phyloP scores from a whole-genome alignment of 176 grass and related monocot species.

The Ampelocalamus luodianensis region DNA sequence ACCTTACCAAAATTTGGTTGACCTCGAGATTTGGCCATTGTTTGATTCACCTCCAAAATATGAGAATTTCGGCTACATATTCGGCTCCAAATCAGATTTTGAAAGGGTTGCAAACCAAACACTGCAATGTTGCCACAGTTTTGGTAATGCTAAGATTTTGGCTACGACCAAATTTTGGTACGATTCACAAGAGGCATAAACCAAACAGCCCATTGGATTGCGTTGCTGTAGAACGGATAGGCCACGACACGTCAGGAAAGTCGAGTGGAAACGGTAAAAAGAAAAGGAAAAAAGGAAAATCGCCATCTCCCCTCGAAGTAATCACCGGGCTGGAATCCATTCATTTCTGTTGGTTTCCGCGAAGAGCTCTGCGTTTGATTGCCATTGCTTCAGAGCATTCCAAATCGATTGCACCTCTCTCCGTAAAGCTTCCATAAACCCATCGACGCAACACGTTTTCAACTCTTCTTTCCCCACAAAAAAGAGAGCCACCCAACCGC shows the following conservation, averaged over 20 bases:
- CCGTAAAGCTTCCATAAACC: not conserved
- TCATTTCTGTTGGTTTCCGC: not conserved
- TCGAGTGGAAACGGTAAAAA: not conserved
- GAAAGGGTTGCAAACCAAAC: no score
- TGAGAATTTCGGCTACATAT: no score
- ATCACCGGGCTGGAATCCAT: not conserved
- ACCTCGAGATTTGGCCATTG: no score
- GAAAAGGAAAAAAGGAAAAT: no score
- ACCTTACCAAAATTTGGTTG: no score
- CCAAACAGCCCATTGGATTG: not conserved
- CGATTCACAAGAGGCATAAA: no score
- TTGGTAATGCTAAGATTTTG: no score
- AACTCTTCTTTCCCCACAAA: not conserved
- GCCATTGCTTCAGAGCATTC: not conserved
- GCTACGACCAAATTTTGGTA: no score
- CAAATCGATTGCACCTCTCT: not conserved
- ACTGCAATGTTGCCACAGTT: no score
- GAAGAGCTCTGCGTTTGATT: not conserved
- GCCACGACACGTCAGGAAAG: not conserved
- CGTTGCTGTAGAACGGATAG: not conserved
- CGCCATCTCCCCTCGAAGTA: not conserved
- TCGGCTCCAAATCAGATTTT: no score
- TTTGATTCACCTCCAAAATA: no score
- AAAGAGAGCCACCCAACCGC: no score
- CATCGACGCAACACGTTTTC: conserved; percentile 24